Evolutionary conservation across 768 basidiomycete genomes (phyloP), one percentile per base, ranked within the genome.

Genomic region (Mycena olivaceomarginata): DNA sequence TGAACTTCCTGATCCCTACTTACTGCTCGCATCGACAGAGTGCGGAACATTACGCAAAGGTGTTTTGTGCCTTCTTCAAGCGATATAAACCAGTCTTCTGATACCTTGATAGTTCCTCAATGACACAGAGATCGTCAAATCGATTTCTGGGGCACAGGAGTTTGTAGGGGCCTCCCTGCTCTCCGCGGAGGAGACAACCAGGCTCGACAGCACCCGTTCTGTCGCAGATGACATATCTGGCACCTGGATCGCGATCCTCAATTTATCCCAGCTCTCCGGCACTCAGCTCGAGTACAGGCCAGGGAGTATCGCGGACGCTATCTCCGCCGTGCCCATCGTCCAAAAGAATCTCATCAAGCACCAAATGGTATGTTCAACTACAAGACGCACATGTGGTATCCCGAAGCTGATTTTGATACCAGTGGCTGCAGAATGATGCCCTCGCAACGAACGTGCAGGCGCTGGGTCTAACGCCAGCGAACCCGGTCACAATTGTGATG

Each of bases 391-490:
- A n/a, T 20, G 20, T 10, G 4, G 3, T 3, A 31, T 31, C 3
- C 31, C 31, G 31, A 5, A 13, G 31, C 57, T 25, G 16, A 43
- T 4, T n/a, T 66, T 9, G 2, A 66, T 22, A 66, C 11, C 43
- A 68, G 67, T 68, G 31, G 48, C 18, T 56, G 37, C 51, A 68
- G 20, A 68, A 68, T 31, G 51, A 66, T 46, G 15, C 45, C 22
- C 31, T 66, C 3, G 65, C 13, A 31, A 48, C 31, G 12, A 45
- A 66, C 18, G 10, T 66, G 5, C 67, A 68, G 51, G 6, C 31
- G 51, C 8, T 68, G 67, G 67, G 37, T 8, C 18, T 68, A 9
- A 4, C 62, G 12, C 16, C 62, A 15, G 10, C 39, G 9, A 41
- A n/a, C 20, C 9, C 62, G 2, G 11, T 43, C 9, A n/a, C 12